Evolutionary conservation across 2,329 filamentous ascomycete genomes (phyloP).

Genomic region (Cyphellophora attinorum): DNA sequence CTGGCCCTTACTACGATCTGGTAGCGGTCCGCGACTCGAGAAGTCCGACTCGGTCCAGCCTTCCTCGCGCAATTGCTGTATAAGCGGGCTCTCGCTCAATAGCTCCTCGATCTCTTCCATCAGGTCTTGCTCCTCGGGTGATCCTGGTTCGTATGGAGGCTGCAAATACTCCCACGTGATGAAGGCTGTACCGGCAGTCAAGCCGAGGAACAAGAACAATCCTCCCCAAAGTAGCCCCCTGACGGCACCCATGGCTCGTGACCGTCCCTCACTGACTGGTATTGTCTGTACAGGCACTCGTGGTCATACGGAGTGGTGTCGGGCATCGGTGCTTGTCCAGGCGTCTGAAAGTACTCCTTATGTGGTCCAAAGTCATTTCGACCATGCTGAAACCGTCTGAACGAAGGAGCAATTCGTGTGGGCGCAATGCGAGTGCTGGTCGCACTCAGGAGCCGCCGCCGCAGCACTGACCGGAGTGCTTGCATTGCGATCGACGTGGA

Average conservation of each 20-base stretch:
- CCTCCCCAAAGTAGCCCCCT: conserved; percentile 9
- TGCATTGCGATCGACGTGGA: conserved; percentile 9
- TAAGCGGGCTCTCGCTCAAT: conserved; percentile 27
- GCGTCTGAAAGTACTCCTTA: conserved; percentile 20
- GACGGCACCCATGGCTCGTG: conserved; percentile 7
- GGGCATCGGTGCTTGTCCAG: conserved; percentile 15
- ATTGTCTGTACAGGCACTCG: background rate
- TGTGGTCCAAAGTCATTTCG: conserved; percentile 16
- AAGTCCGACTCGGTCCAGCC: conserved; percentile 29
- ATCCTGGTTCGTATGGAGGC: conserved; percentile 22
- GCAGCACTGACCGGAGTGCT: conserved; percentile 8
- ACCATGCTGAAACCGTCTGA: too few relatives aligned
- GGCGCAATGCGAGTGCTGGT: too few relatives aligned
- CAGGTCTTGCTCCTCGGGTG: conserved; percentile 23
- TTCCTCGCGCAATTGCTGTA: conserved; percentile 27
- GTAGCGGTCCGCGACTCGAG: conserved; percentile 4
- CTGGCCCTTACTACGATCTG: conserved; percentile 4
- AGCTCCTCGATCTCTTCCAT: conserved; percentile 22
- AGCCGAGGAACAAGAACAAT: conserved; percentile 11
- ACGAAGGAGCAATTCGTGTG: conserved; percentile 1
- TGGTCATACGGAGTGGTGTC: conserved; percentile 11
- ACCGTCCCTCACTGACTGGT: background rate
- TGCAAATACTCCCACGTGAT: conserved; percentile 20
- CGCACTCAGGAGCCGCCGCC: conserved; percentile 6
- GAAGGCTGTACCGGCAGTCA: conserved; percentile 13